A percentile compares a stretch with the other conserved stretches of the same genome.
Evolutionary conservation across 2,329 filamentous ascomycete genomes (phyloP).

Genomic region (Thielaviopsis punctulata): DNA sequence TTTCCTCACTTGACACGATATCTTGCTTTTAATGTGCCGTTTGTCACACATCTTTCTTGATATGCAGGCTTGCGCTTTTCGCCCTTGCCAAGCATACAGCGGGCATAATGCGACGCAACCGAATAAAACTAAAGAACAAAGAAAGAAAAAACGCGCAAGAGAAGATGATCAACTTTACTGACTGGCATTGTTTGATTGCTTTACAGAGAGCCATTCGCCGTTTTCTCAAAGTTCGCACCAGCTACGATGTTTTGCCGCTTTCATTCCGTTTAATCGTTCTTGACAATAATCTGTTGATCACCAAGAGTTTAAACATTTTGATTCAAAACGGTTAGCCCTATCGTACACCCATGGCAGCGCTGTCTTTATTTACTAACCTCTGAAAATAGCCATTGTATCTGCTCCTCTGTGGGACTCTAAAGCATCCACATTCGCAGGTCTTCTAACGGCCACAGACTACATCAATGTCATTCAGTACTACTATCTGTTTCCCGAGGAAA

Average conservation of each 20-base stretch:
- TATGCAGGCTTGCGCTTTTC: background rate
- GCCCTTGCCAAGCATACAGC: background rate
- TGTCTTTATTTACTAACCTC: background rate
- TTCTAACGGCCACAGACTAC: constrained; percentile 90
- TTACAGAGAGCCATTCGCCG: constrained; percentile 73
- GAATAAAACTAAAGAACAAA: background rate
- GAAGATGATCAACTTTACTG: background rate
- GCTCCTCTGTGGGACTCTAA: constrained; percentile 94
- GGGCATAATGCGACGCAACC: constrained; percentile 1
- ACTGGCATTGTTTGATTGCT: background rate
- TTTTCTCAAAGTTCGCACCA: constrained; percentile 89
- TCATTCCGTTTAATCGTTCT: constrained; percentile 93
- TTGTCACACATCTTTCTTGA: background rate
- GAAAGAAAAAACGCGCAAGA: background rate
- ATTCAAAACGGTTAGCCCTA: constrained; percentile 65
- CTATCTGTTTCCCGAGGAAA: constrained; percentile 84
- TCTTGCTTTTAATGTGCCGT: background rate
- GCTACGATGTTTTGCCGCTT: constrained; percentile 91
- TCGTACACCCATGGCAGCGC: background rate
- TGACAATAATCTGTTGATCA: constrained; percentile 86
- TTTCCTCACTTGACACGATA: background rate
- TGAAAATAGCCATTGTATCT: constrained; percentile 68
- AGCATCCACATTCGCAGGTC: constrained; percentile 78
- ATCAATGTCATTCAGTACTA: constrained; percentile 99
- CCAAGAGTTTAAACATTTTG: constrained; percentile 90